Conservation (phyloP, 2,329 filamentous ascomycete species). For the Sporothrix euskadiensis region DNA sequence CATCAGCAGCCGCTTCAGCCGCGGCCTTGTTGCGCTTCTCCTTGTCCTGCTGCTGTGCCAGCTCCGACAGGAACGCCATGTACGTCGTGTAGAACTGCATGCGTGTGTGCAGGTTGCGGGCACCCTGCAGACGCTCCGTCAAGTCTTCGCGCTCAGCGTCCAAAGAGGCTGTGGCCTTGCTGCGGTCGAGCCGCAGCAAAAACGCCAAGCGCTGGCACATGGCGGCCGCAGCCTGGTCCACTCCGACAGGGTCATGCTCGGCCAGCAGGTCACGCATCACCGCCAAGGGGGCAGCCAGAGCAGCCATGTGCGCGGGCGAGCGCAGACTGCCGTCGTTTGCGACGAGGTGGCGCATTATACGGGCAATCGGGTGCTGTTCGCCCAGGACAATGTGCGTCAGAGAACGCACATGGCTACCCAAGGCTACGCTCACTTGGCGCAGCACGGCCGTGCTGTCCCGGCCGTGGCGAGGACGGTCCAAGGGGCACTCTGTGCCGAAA, state of each 20-base stretch:
- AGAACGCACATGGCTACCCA: constrained; percentile 28
- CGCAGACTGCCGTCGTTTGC: constrained; percentile 16
- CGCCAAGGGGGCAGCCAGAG: constrained; percentile 24
- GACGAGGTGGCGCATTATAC: constrained; percentile 25
- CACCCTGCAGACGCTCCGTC: constrained; percentile 21
- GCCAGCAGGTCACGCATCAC: constrained; percentile 26
- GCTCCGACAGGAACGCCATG: constrained; percentile 26
- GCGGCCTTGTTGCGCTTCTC: neutral
- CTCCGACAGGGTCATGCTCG: constrained; percentile 11
- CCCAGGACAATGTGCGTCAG: constrained; percentile 30
- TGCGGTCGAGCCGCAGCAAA: constrained; percentile 9
- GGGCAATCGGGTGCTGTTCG: constrained; percentile 23
- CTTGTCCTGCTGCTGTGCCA: constrained; percentile 11
- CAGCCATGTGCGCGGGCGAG: constrained; percentile 22
- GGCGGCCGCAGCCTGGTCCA: neutral
- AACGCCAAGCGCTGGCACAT: constrained; percentile 18
- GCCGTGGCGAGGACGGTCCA: neutral
- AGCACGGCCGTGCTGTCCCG: constrained; percentile 18
- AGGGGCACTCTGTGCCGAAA: constrained; percentile 7
- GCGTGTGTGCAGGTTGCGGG: constrained; percentile 25
- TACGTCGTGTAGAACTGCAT: constrained; percentile 28
- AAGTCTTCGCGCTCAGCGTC: constrained; percentile 23
- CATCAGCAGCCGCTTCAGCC: neutral
- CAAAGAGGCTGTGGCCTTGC: neutral
- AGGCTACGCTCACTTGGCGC: constrained; percentile 17